Conservation (phyloP, 257 asterid species). For the Rhazya stricta region DNA sequence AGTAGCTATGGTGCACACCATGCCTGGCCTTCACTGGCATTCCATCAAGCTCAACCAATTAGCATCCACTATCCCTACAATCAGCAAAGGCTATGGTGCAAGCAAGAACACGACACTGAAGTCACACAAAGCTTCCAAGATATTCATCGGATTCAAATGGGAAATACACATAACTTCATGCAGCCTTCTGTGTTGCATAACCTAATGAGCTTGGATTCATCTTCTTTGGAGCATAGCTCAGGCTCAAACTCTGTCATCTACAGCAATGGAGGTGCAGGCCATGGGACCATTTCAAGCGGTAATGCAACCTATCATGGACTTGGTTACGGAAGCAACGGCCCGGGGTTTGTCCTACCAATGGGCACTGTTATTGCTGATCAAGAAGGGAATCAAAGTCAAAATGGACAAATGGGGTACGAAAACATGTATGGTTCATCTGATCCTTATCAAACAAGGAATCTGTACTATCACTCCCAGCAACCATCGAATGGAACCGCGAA, state of each 20-base stretch:
- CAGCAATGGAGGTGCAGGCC: neutral
- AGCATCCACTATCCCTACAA: constrained; percentile 40
- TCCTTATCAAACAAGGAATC: constrained; percentile 25
- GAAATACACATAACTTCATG: constrained; percentile 35
- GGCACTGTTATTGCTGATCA: constrained; percentile 18
- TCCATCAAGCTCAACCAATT: constrained; percentile 51
- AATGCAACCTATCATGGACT: constrained; percentile 16
- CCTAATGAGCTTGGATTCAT: constrained; percentile 46
- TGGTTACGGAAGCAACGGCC: constrained; percentile 21
- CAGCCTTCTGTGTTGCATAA: constrained; percentile 45
- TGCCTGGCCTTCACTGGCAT: constrained; percentile 54
- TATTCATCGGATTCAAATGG: constrained; percentile 41
- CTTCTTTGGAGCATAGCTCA: constrained; percentile 33
- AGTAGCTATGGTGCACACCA: constrained; percentile 24
- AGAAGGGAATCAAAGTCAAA: constrained; percentile 28
- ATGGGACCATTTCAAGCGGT: neutral
- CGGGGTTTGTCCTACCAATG: constrained; percentile 30
- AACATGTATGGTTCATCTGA: constrained; percentile 25
- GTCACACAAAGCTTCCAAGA: constrained; percentile 27
- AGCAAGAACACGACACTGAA: constrained; percentile 44
- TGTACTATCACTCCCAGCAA: constrained; percentile 40
- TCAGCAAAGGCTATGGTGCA: constrained; percentile 60
- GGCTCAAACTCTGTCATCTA: constrained; percentile 24
- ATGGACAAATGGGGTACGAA: constrained; percentile 30
- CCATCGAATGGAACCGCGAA: constrained; percentile 17